phyloP scores from a whole-genome alignment of 192 early-diverging fungal species.

The Entrophospora sp. region DNA sequence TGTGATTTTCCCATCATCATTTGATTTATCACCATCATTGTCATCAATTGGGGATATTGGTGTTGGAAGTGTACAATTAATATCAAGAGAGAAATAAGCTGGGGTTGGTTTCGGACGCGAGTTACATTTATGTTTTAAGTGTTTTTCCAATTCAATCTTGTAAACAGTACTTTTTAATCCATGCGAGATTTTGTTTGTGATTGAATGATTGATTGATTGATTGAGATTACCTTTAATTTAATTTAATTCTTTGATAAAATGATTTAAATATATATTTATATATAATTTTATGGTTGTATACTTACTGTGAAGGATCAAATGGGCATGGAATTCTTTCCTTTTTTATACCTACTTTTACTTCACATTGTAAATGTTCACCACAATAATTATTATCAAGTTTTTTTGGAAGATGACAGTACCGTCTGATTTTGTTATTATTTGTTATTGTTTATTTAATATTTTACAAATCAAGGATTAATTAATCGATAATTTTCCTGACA shows the following conservation, averaged over 20 bases:
- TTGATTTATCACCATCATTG: too few species aligned
- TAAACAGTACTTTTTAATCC: constrained; percentile 1
- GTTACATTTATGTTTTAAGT: constrained; percentile 12
- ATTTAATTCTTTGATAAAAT: too few species aligned
- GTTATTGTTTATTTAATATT: background rate
- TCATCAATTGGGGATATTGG: background rate
- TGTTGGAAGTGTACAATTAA: constrained; percentile 7
- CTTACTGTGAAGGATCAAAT: constrained; percentile 12
- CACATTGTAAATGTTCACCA: constrained; percentile 1
- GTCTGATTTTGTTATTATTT: background rate
- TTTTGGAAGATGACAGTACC: constrained; percentile 17
- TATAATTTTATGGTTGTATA: background rate
- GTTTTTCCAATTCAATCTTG: constrained; percentile 1
- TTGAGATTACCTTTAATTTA: too few species aligned
- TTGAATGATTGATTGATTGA: too few species aligned
- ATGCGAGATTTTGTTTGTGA: background rate
- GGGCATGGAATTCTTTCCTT: constrained; percentile 8
- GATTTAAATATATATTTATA: background rate
- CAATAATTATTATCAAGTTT: constrained; percentile 11
- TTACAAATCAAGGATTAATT: background rate
- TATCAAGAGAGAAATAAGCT: constrained; percentile 3
- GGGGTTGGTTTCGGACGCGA: constrained; percentile 1
- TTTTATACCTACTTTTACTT: background rate
- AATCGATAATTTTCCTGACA: background rate
- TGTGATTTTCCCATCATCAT: background rate